Evolutionary conservation across 768 basidiomycete genomes (phyloP).

Genomic region (Suillus brevipes): DNA sequence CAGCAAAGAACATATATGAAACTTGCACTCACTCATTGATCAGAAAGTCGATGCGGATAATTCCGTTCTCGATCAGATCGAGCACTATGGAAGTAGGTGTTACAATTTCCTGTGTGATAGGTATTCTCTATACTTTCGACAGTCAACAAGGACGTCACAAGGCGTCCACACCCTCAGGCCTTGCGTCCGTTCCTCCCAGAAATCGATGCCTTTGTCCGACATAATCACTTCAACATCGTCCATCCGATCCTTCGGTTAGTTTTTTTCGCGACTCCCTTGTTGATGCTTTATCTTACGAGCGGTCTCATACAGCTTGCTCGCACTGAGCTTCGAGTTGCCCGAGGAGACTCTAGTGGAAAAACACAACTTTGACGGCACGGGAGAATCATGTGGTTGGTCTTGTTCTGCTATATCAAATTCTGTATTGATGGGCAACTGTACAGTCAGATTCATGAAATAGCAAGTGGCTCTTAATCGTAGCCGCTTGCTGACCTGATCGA

Average conservation of each 20-base stretch:
- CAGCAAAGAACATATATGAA: not conserved
- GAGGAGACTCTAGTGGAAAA: slow-evolving; percentile 44
- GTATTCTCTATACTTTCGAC: not conserved
- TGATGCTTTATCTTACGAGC: not conserved
- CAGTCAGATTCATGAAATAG: slow-evolving; percentile 54
- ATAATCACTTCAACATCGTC: slow-evolving; percentile 41
- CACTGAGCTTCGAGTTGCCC: slow-evolving; percentile 45
- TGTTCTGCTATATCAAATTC: not conserved
- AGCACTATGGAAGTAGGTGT: slow-evolving; percentile 42
- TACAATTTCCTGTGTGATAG: not conserved
- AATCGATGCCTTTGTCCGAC: slow-evolving; percentile 35
- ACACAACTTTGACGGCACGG: slow-evolving; percentile 38
- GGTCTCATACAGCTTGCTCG: slow-evolving; percentile 34
- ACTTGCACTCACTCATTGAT: slow-evolving; percentile 1
- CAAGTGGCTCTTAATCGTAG: slow-evolving; percentile 19
- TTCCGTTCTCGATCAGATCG: slow-evolving; percentile 46
- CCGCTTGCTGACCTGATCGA: not conserved
- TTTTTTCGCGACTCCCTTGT: not conserved
- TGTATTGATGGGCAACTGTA: not conserved
- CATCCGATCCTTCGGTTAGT: slow-evolving; percentile 37
- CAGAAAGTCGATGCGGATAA: slow-evolving; percentile 38
- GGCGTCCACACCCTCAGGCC: slow-evolving; percentile 36
- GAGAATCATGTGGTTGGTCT: slow-evolving; percentile 39
- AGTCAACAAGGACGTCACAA: slow-evolving; percentile 39
- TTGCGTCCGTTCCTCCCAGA: slow-evolving; percentile 39